Conservation (phyloP, 2,329 filamentous ascomycete genomes). For the Claviceps monticola region DNA sequence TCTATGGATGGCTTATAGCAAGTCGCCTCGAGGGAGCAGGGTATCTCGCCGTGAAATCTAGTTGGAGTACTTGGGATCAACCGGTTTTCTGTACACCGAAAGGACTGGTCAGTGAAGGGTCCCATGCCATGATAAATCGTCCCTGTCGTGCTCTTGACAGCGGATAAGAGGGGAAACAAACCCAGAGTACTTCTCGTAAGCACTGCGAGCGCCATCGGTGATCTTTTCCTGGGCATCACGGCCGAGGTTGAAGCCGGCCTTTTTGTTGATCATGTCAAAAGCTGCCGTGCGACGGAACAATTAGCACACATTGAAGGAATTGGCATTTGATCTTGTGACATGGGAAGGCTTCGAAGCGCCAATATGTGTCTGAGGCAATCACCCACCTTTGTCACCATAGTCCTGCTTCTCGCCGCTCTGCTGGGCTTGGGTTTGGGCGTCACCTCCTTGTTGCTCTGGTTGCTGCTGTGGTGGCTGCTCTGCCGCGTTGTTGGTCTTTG, state of each 20-base stretch:
- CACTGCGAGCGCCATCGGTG: constrained; percentile 19
- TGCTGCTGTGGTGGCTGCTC: constrained; percentile 7
- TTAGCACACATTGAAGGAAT: not conserved
- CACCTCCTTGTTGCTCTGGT: constrained; percentile 4
- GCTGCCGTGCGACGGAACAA: constrained; percentile 9
- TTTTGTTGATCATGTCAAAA: constrained; percentile 17
- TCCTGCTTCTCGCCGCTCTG: constrained; percentile 11
- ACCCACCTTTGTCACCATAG: constrained; percentile 25
- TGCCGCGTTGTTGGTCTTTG: not conserved
- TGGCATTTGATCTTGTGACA: no score
- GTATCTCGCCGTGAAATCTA: constrained; percentile 9
- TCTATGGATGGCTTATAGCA: not conserved
- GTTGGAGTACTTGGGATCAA: constrained; percentile 22
- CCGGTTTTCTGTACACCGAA: constrained; percentile 10
- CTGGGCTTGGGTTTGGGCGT: constrained; percentile 6
- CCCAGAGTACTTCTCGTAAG: constrained; percentile 24
- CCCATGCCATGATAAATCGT: not conserved
- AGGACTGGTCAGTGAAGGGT: not conserved
- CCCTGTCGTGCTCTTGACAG: not conserved
- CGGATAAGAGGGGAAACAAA: constrained; percentile 9
- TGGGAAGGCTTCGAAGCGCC: no score
- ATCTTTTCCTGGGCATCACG: constrained; percentile 23
- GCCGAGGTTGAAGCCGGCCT: constrained; percentile 21
- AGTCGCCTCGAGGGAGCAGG: not conserved
- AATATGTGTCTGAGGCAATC: not conserved